A percentile compares a stretch with the other conserved stretches of the same genome.
Evolutionary conservation across 805 yeast species (phyloP).

Genomic region (Candida palmyrensis): DNA sequence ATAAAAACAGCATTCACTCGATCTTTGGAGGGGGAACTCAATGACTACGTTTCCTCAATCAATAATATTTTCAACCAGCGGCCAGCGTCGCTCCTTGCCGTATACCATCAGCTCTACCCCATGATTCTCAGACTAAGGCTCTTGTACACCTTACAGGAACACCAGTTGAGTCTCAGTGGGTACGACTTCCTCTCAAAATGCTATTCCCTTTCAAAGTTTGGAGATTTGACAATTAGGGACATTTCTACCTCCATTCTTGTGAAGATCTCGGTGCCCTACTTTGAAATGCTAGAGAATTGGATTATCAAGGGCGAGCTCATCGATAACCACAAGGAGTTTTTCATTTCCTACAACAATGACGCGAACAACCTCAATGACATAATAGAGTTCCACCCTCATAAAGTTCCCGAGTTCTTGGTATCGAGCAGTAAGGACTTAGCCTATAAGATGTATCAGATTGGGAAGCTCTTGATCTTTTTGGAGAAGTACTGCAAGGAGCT

Average conservation of each 20-base stretch:
- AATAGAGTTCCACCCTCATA: constrained; percentile 24
- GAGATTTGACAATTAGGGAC: constrained; percentile 50
- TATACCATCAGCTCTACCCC: constrained; percentile 41
- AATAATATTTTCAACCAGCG: constrained; percentile 26
- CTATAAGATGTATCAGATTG: constrained; percentile 55
- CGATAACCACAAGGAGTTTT: constrained; percentile 49
- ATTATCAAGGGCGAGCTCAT: constrained; percentile 57
- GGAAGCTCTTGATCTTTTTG: constrained; percentile 65
- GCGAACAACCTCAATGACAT: constrained; percentile 29
- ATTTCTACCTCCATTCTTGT: constrained; percentile 41
- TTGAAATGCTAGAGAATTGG: constrained; percentile 61
- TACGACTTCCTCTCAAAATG: constrained; percentile 53
- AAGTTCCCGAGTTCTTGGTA: constrained; percentile 44
- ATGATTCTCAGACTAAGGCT: constrained; percentile 56
- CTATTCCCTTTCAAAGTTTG: constrained; percentile 49
- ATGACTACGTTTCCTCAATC: constrained; percentile 28
- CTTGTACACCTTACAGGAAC: constrained; percentile 39
- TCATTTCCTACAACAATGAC: constrained; percentile 34
- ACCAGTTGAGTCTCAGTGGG: constrained; percentile 31
- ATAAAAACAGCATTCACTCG: constrained; percentile 58
- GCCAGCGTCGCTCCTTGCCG: constrained; percentile 25
- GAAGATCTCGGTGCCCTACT: constrained; percentile 53
- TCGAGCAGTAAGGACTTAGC: constrained; percentile 26
- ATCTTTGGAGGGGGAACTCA: constrained; percentile 37
- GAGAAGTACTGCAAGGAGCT: constrained; percentile 61